Base-by-base conservation (phyloP, 805 yeast genomes). In the Hanseniaspora lachancei region DNA sequence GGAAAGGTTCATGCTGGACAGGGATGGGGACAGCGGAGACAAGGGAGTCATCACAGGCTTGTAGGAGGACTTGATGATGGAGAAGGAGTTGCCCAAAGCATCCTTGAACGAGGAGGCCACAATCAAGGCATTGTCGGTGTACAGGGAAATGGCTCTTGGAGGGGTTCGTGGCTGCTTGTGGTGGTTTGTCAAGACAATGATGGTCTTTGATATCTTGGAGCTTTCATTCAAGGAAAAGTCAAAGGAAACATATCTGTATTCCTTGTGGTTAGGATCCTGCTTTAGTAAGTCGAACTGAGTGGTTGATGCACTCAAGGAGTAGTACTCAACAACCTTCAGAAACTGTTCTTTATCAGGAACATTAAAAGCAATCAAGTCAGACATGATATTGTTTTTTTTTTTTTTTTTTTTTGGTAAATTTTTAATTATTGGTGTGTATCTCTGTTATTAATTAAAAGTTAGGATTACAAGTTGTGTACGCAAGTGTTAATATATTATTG, bases 201-300 rank as follows among this genome's bases (percentile, higher is more conserved):
- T 34, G 13, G 49, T 43, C 10, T 49, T 49, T 2, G 50, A 35
- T 15, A 49, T 44, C 15, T 43, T 36, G 16, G 32, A 27, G 38
- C 43, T 50, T 9, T 18, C 9, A 7, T 6, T 18, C 13, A 44
- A 21, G 13, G 53, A 43, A 20, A 35, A 48, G 23, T 49, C 57
- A 55, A 55, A 55, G 32, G 57, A 49, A 3, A 46, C 39, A 40
- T 35, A 55, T 50, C 57, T 49, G 54, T 49, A 49, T 16, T 52
- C 55, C 16, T 52, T 52, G 16, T 38, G 24, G 40, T 52, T 47
- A 3, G 21, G 21, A 32, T 52, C 55, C 39, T 55, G 57, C 23
- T 55, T 55, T 16, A 49, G 27, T 18, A 55, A n/a, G 27, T 52
- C 55, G 16, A 52, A 52, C 16, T 52, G 36, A 3, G 55, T 52